Conservation (phyloP, 2,329 filamentous ascomycete species). For the Allantophomopsis lycopodina region DNA sequence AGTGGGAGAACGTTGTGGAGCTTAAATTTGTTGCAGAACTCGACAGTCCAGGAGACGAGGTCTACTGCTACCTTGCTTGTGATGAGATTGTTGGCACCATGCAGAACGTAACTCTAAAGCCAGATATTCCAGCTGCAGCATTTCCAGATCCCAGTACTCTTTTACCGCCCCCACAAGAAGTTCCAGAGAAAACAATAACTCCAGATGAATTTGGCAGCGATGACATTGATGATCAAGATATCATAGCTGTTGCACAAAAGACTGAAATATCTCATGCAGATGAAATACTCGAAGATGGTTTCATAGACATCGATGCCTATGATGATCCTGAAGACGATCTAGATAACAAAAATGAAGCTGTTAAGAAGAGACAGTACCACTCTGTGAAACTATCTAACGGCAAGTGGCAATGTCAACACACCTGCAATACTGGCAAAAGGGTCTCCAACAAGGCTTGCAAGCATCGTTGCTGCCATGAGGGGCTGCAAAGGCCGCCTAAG, state of each 20-base stretch:
- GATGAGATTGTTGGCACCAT: slow-evolving; percentile 64
- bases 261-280: slow-evolving; percentile 9
- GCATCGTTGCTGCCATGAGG: slow-evolving; percentile 61
- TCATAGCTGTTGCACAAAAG: slow-evolving; percentile 21
- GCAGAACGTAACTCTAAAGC: slow-evolving; percentile 10
- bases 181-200: background rate
- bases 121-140: slow-evolving; percentile 18
- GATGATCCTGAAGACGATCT: slow-evolving; percentile 24
- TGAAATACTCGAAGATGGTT: slow-evolving; percentile 25
- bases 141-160: slow-evolving; percentile 13
- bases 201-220: slow-evolving; percentile 14
- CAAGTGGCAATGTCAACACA: slow-evolving; percentile 62
- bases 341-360: slow-evolving; percentile 1
- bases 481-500: slow-evolving; percentile 44
- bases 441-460: slow-evolving; percentile 38
- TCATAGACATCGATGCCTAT: slow-evolving; percentile 37
- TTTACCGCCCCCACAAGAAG: background rate
- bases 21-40: slow-evolving; percentile 45
- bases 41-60: slow-evolving; percentile 35
- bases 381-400: slow-evolving; percentile 49
- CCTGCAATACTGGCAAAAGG: slow-evolving; percentile 31
- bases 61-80: slow-evolving; percentile 64
- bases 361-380: slow-evolving; percentile 10
- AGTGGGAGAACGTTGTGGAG: slow-evolving; percentile 42
- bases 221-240: slow-evolving; percentile 27